Evolutionary conservation across 208 protist species (phyloP).

Genomic region (Spironucleus salmonicida): DNA sequence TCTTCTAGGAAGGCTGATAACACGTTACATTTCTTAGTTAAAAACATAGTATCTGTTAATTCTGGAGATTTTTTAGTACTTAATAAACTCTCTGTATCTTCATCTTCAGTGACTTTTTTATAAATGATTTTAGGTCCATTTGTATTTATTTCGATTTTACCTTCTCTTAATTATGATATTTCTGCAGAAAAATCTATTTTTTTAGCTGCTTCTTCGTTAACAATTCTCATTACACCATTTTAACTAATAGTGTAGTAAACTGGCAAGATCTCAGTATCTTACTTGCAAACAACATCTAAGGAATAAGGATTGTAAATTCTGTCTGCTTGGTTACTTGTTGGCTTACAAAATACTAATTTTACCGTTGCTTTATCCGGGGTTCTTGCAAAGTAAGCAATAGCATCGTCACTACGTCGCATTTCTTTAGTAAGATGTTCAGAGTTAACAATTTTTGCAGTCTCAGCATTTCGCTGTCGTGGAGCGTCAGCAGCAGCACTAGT

Average conservation of each 20-base stretch:
- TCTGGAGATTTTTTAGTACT: background rate
- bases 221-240: slow-evolving; percentile 22
- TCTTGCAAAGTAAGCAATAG: slow-evolving; percentile 22
- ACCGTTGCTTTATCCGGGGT: slow-evolving; percentile 19
- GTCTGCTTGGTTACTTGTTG: background rate
- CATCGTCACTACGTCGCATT: background rate
- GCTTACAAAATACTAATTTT: slow-evolving; percentile 22
- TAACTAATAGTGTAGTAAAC: slow-evolving; percentile 25
- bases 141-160: background rate
- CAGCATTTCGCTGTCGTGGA: background rate
- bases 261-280: background rate
- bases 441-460: slow-evolving; percentile 6
- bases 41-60: background rate
- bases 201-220: background rate
- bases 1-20: background rate
- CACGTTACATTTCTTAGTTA: background rate
- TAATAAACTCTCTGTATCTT: background rate
- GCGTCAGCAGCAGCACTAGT: background rate
- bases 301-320: slow-evolving; percentile 15
- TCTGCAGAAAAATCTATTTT: background rate
- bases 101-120: background rate
- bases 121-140: background rate
- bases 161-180: background rate
- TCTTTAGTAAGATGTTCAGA: background rate
- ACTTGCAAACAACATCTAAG: background rate